phyloP scores from a whole-genome alignment of 176 grass and related monocot genomes.

The Zea luxurians region DNA sequence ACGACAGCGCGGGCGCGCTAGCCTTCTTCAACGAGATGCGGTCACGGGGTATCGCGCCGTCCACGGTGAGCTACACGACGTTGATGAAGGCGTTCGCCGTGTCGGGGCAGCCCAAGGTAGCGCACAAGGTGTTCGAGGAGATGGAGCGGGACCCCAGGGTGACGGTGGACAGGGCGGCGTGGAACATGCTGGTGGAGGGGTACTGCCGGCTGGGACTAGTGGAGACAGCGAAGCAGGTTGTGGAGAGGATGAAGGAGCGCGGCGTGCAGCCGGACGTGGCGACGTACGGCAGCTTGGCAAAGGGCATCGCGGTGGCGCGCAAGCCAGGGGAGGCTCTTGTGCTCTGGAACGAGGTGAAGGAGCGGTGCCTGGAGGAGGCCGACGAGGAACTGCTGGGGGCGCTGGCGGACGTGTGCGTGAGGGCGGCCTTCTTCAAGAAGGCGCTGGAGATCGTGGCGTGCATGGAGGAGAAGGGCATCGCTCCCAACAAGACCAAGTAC shows the following conservation, averaged over 20 bases:
- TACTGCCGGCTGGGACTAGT: conserved; percentile 70
- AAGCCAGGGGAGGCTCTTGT: conserved; percentile 82
- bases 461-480: conserved; percentile 92
- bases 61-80: conserved; percentile 85
- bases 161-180: conserved; percentile 63
- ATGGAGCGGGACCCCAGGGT: conserved; percentile 78
- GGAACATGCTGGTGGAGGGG: conserved; percentile 83
- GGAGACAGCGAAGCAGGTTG: conserved; percentile 61
- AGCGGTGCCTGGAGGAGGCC: conserved; percentile 52
- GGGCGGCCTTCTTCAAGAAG: conserved; percentile 82
- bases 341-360: conserved; percentile 85
- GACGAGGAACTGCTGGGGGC: conserved; percentile 76
- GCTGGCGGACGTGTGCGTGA: conserved; percentile 85
- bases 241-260: conserved; percentile 68
- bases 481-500: conserved; percentile 91
- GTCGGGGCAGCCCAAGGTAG: conserved; percentile 74
- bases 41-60: conserved; percentile 61
- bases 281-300: conserved; percentile 85
- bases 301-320: conserved; percentile 57
- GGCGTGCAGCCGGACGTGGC: conserved; percentile 56
- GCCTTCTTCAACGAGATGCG: conserved; percentile 87
- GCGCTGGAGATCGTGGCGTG: conserved; percentile 92
- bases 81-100: conserved; percentile 87
- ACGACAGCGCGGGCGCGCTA: conserved; percentile 67
- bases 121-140: conserved; percentile 85